These are phyloP conservation scores for Spirogloea muscicola DNA, from an alignment of 139 green algal species.

Conservation along the genomic window DNA sequence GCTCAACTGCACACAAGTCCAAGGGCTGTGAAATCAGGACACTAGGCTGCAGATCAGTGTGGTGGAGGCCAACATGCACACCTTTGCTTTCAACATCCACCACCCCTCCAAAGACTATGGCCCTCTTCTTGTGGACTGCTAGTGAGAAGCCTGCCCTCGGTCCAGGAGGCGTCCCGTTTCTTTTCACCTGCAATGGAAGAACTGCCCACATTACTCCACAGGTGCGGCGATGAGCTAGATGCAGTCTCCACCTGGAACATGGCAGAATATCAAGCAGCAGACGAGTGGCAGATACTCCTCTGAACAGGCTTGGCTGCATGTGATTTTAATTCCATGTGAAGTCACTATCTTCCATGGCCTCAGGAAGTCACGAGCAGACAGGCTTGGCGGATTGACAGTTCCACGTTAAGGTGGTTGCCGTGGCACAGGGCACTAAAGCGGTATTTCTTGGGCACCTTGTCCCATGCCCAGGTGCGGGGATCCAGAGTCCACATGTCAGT, in stretches of 20 bases:
- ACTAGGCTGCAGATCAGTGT: too few species aligned
- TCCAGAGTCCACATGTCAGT: slow-evolving; percentile 84
- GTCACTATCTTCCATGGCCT: not conserved
- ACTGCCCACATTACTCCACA: not conserved
- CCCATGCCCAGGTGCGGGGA: slow-evolving; percentile 70
- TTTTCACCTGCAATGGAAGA: slow-evolving; percentile 56
- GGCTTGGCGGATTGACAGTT: not conserved
- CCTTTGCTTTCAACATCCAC: slow-evolving; percentile 58
- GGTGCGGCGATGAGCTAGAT: not conserved
- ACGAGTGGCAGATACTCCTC: not conserved
- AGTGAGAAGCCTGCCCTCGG: slow-evolving; percentile 72
- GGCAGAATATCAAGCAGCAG: too few species aligned
- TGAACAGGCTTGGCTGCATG: not conserved
- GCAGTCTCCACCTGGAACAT: not conserved
- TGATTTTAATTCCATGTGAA: not conserved
- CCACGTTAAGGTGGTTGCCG: not conserved
- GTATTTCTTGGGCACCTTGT: slow-evolving; percentile 60
- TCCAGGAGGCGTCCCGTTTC: slow-evolving; percentile 76
- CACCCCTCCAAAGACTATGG: slow-evolving; percentile 89
- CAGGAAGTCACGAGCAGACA: not conserved
- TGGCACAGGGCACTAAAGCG: not conserved
- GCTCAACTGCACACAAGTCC: too few species aligned
- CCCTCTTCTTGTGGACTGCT: slow-evolving; percentile 64
- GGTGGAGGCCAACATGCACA: too few species aligned
- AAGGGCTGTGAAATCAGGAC: too few species aligned